These are phyloP conservation scores for Haberlea rhodopensis DNA, from an alignment of 257 asterid genomes.

Conservation along the genomic window DNA sequence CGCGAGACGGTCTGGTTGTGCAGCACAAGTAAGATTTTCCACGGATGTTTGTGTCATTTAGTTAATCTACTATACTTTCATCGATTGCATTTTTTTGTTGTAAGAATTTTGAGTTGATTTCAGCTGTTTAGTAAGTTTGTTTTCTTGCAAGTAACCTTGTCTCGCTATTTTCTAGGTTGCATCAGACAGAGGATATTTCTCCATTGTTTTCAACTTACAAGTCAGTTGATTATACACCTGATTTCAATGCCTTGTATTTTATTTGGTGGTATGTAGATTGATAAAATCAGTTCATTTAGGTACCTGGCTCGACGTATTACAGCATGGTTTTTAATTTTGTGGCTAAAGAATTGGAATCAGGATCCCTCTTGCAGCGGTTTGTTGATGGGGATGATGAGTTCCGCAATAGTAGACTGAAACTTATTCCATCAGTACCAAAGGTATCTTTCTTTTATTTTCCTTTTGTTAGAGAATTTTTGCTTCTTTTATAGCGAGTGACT, in stretches of 20 bases:
- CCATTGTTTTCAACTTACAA: constrained; percentile 48
- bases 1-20: constrained; percentile 89
- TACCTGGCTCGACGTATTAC: constrained; percentile 66
- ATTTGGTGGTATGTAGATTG: constrained; percentile 21
- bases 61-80: constrained; percentile 21
- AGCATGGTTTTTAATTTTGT: constrained; percentile 92
- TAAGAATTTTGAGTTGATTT: background rate
- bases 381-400: constrained; percentile 96
- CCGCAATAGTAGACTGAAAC: constrained; percentile 88
- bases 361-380: constrained; percentile 65
- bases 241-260: constrained; percentile 12
- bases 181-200: constrained; percentile 73
- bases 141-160: constrained; percentile 16
- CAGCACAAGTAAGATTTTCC: constrained; percentile 70
- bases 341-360: constrained; percentile 49
- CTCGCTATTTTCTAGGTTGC: constrained; percentile 66
- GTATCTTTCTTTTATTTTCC: constrained; percentile 34
- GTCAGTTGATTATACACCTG: constrained; percentile 30
- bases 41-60: background rate
- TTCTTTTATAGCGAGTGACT: background rate
- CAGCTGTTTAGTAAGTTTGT: background rate
- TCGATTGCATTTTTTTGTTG: background rate
- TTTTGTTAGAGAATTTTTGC: constrained; percentile 1
- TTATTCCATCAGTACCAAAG: constrained; percentile 96
- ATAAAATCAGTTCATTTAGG: constrained; percentile 33